phyloP scores from a whole-genome alignment of 345 rosid species.

The Eucalyptus sp. region DNA sequence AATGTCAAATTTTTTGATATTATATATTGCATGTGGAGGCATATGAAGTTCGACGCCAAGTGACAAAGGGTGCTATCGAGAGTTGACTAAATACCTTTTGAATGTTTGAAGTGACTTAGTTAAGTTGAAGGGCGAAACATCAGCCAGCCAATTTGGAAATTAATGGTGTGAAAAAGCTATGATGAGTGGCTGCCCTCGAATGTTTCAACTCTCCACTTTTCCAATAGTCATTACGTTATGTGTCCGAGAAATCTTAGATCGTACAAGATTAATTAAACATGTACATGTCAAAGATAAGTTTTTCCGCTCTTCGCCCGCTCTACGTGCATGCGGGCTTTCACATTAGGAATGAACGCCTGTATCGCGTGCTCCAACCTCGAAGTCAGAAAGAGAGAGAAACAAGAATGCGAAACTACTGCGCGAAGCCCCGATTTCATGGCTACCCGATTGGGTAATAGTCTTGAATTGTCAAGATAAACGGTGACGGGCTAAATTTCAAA shows the following conservation, averaged over 20 bases:
- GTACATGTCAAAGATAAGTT: neutral
- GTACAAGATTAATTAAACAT: neutral
- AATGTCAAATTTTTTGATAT: neutral
- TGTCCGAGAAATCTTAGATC: neutral
- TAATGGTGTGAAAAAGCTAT: neutral
- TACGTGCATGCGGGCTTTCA: neutral
- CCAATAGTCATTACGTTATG: neutral
- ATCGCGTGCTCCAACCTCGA: neutral
- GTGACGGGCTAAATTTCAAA: neutral
- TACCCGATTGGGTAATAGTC: neutral
- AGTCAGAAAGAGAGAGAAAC: neutral
- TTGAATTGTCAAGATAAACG: neutral
- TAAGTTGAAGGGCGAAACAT: neutral
- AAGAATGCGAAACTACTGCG: neutral
- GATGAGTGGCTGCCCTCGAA: neutral
- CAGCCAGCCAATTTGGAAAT: conserved; percentile 2
- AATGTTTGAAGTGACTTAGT: neutral
- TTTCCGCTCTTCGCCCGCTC: neutral
- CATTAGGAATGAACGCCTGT: neutral
- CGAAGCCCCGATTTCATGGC: neutral
- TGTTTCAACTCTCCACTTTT: neutral
- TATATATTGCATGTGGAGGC: neutral
- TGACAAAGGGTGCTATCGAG: neutral
- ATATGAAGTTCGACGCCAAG: neutral
- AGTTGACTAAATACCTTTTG: neutral